These are phyloP conservation scores for Arthrobotrys conoides DNA, from an alignment of 2,329 filamentous ascomycete genomes.

Conservation along the genomic window DNA sequence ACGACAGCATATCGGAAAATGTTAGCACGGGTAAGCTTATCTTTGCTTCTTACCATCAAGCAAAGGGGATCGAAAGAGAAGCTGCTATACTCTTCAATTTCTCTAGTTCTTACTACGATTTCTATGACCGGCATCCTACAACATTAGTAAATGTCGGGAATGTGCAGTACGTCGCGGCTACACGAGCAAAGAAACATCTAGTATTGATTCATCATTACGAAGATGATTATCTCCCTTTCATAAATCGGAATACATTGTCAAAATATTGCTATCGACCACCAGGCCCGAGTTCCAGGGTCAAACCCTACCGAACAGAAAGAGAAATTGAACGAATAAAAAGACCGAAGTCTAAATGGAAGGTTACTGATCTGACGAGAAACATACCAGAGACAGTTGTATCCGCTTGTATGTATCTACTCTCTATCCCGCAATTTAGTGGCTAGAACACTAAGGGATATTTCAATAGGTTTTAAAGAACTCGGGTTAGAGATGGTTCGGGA, in stretches of 20 bases:
- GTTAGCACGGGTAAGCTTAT: conserved; percentile 55
- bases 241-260: conserved; percentile 41
- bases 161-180: conserved; percentile 60
- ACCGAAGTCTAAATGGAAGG: conserved; percentile 48
- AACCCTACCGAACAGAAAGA: conserved; percentile 33
- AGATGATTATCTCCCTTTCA: conserved; percentile 49
- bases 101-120: conserved; percentile 56
- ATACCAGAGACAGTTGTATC: conserved; percentile 58
- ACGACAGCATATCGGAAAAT: conserved; percentile 27
- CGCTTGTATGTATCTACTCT: conserved; percentile 22
- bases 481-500: conserved; percentile 34
- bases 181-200: conserved; percentile 58
- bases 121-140: conserved; percentile 46
- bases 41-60: conserved; percentile 60
- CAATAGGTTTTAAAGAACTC: conserved; percentile 48
- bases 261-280: conserved; percentile 45
- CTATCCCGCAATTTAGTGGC: not conserved
- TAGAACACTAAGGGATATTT: not conserved
- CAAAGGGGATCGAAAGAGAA: conserved; percentile 62
- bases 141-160: conserved; percentile 42
- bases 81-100: conserved; percentile 60
- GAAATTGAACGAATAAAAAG: conserved; percentile 31
- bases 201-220: conserved; percentile 51
- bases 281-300: conserved; percentile 21
- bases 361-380: conserved; percentile 51